phyloP scores from a whole-genome alignment of 2,329 filamentous ascomycete species.

The Scortechinia acanthostroma region DNA sequence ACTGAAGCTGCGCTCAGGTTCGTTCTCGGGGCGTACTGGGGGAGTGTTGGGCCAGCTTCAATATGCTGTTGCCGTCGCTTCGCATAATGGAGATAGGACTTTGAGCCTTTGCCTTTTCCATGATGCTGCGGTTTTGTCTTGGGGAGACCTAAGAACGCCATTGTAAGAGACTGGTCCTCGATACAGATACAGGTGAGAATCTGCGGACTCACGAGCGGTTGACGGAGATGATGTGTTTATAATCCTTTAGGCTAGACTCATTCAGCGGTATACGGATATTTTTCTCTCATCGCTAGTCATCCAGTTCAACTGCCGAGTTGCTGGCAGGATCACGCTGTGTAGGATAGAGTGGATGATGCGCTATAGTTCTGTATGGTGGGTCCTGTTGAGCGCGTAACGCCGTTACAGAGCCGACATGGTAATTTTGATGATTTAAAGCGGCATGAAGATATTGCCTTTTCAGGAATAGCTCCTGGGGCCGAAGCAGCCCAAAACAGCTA shows the following conservation, averaged over 20 bases:
- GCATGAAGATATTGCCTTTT: conserved; percentile 5
- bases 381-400: neutral
- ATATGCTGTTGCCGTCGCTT: conserved; percentile 1
- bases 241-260: too few species aligned
- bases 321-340: too few species aligned
- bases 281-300: neutral
- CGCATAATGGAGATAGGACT: neutral
- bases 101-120: neutral
- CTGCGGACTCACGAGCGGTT: too few species aligned
- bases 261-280: neutral
- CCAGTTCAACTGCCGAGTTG: too few species aligned
- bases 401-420: neutral
- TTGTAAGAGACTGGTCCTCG: neutral
- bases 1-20: conserved; percentile 8
- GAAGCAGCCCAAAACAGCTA: conserved; percentile 6
- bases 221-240: neutral
- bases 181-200: too few species aligned
- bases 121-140: neutral
- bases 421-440: conserved; percentile 6
- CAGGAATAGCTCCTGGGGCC: conserved; percentile 5
- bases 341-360: too few species aligned
- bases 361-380: neutral
- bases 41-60: conserved; percentile 7
- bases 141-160: neutral
- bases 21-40: conserved; percentile 6